Evolutionary conservation across 2,329 filamentous ascomycete species (phyloP).

Genomic region (Monosporascus ibericus): DNA sequence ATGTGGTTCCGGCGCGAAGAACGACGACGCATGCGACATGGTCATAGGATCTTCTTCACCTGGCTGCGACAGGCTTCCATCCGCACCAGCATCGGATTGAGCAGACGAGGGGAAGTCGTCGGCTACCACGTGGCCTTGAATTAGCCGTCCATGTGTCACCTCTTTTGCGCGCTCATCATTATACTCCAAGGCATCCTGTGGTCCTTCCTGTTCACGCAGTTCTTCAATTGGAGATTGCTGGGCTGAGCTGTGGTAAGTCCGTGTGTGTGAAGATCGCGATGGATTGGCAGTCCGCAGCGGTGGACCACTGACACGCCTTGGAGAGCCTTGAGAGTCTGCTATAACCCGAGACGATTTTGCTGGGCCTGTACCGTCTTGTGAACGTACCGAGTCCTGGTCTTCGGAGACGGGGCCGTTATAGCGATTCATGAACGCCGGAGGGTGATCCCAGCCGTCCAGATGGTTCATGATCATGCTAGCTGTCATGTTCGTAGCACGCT

Average conservation of each 20-base stretch:
- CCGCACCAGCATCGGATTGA: constrained; percentile 57
- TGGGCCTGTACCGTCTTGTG: constrained; percentile 21
- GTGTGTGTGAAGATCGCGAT: constrained; percentile 21
- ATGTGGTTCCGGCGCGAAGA: constrained; percentile 65
- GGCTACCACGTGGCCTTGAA: constrained; percentile 92
- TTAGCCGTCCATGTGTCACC: constrained; percentile 83
- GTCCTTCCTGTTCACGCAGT: constrained; percentile 29
- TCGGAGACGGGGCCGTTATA: constrained; percentile 15
- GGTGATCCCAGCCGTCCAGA: constrained; percentile 46
- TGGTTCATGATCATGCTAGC: constrained; percentile 73
- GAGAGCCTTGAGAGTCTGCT: constrained; percentile 39
- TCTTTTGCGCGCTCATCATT: constrained; percentile 79
- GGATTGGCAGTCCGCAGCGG: constrained; percentile 21
- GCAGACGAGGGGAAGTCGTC: constrained; percentile 82
- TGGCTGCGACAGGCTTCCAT: constrained; percentile 46
- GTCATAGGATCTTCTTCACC: constrained; percentile 74
- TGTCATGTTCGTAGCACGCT: constrained; percentile 59
- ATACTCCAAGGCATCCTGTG: constrained; percentile 43
- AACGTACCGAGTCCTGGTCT: constrained; percentile 14
- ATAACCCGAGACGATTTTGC: constrained; percentile 19
- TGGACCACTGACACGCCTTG: constrained; percentile 29
- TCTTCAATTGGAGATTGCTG: constrained; percentile 31
- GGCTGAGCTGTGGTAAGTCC: constrained; percentile 25
- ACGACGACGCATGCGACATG: constrained; percentile 72
- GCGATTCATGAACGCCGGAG: constrained; percentile 18